Base-by-base conservation (phyloP, 768 basidiomycete genomes). In the Serendipita sp. region DNA sequence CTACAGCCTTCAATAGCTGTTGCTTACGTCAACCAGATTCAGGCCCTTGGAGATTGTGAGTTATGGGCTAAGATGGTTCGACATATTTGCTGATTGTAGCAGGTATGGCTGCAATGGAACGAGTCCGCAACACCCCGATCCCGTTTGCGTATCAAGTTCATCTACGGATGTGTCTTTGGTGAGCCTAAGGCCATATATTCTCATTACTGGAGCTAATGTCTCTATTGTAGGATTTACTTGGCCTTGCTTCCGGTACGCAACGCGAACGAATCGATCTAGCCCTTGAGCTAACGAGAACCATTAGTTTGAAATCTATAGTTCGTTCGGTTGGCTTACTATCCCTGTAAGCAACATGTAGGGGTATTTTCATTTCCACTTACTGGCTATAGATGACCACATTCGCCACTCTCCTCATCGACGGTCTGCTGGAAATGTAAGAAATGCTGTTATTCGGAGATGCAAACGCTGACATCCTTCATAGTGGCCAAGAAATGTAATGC, bases 71-170 rank as follows among this genome's bases (percentile, higher is more conserved):
- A 5, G 16, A 24, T 60, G 0, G 3, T 24, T 32, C 24, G 10
- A 37, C 2, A 11, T n/a, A 60, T 60, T 35, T 10, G 32, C n/a
- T n/a, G 38, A 7, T 41, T 41, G 38, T 41, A 2, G 16, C 35
- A 60, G 56, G 56, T 35, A 60, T 83, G 15, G 75, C 78, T 11
- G 82, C 83, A 68, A 74, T 86, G 7, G 83, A 86, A 66, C 78
- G 84, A 45, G 82, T 86, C 66, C 78, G 78, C 66, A 83, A 80
- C 64, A 85, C 83, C 0, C 85, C 85, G 3, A 74, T 86, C 64
- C 85, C 85, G 2, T 86, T 85, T 68, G 84, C 84, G 7, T 86
- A 86, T 68, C 84, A 86, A 70, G 82, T 81, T 28, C 85, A 86
- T 68, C 73, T 86, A 38, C 75, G 84, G 60, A 78, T 85, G 73